Evolutionary conservation across 1,284 basidiomycete genomes (phyloP).

Genomic region (Trametes versicolor): DNA sequence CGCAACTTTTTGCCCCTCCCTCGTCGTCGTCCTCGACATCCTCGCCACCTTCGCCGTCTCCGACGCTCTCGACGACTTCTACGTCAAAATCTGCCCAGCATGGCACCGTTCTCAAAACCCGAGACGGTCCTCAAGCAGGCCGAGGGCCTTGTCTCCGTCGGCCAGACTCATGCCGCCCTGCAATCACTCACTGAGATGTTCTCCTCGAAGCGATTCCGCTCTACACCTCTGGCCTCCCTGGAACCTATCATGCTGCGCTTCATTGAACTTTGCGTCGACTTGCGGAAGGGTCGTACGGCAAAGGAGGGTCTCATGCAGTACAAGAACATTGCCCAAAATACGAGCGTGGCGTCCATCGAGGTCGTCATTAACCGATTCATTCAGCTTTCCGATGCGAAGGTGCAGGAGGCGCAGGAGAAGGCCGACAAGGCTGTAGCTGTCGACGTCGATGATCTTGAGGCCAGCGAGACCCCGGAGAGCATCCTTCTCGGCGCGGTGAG

Average conservation of each 20-base stretch:
- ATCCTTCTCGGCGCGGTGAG: conserved; percentile 90
- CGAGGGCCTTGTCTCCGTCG: conserved; percentile 91
- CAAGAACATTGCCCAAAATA: conserved; percentile 97
- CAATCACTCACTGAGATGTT: conserved; percentile 94
- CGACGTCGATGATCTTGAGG: conserved; percentile 91
- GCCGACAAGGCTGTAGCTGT: conserved; percentile 73
- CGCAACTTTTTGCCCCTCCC: conserved; percentile 28
- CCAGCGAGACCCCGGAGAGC: conserved; percentile 92
- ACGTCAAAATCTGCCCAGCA: conserved; percentile 45
- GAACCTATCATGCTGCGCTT: conserved; percentile 97
- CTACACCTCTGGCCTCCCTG: conserved; percentile 88
- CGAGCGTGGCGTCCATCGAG: conserved; percentile 92
- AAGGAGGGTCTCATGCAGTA: conserved; percentile 97
- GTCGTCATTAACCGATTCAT: conserved; percentile 92
- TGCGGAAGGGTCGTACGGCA: conserved; percentile 93
- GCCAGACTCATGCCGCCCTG: conserved; percentile 88
- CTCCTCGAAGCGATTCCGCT: conserved; percentile 93
- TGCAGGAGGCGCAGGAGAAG: conserved; percentile 88
- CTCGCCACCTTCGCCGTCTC: conserved; percentile 15
- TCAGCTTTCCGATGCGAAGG: conserved; percentile 87
- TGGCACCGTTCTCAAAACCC: conserved; percentile 92
- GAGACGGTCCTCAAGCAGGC: conserved; percentile 93
- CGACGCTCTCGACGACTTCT: conserved; percentile 27
- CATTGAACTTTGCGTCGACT: conserved; percentile 95
- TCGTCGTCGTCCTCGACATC: conserved; percentile 21